phyloP scores from a whole-genome alignment of 345 rosid genomes.

The Abelmoschus esculentus region DNA sequence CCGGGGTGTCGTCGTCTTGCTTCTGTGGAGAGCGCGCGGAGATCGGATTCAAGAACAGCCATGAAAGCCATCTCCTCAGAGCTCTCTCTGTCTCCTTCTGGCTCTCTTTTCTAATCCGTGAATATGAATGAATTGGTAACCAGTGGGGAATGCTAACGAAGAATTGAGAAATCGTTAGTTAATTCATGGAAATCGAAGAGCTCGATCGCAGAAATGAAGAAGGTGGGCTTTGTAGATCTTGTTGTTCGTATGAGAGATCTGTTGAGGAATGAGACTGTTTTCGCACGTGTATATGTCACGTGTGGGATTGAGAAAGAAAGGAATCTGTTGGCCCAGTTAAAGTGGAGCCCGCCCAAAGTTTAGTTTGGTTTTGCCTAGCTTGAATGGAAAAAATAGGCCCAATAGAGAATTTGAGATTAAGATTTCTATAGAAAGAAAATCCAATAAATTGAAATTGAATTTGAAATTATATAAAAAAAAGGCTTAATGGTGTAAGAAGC shows the following conservation, averaged over 20 bases:
- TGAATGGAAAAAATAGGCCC: conserved; percentile 18
- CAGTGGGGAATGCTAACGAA: not conserved
- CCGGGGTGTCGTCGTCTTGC: conserved; percentile 94
- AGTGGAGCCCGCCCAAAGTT: conserved; percentile 5
- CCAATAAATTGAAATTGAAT: too few relatives aligned
- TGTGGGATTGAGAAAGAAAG: not conserved
- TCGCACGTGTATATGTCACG: not conserved
- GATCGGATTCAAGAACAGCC: conserved; percentile 95
- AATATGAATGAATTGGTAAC: not conserved
- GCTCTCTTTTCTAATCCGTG: not conserved
- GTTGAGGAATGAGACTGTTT: not conserved
- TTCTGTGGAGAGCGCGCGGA: conserved; percentile 93
- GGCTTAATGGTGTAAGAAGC: too few relatives aligned
- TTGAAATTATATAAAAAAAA: too few relatives aligned
- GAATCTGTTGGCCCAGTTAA: too few relatives aligned
- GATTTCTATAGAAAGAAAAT: not conserved
- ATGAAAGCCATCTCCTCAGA: conserved; percentile 65
- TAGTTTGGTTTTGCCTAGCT: conserved; percentile 4
- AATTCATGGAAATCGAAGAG: conserved; percentile 25
- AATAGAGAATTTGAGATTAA: conserved; percentile 33
- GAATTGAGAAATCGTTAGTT: not conserved
- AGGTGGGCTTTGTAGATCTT: conserved; percentile 5
- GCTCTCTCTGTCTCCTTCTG: not conserved
- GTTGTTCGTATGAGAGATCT: conserved; percentile 1
- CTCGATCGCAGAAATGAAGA: not conserved